Evolutionary conservation across 306 rosid genomes (phyloP).

Genomic region (Dicorynia guianensis): DNA sequence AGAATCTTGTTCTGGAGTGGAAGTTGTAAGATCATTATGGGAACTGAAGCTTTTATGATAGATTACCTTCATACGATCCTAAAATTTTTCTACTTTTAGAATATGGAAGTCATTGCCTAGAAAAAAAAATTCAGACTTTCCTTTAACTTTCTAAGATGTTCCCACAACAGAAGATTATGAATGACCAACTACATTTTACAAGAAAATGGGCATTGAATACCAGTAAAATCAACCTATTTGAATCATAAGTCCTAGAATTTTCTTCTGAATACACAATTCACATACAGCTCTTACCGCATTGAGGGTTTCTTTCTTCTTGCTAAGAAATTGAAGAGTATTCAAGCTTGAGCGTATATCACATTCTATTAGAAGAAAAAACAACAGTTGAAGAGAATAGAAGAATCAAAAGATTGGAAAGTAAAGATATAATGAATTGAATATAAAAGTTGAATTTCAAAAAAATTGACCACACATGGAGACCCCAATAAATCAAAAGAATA

Average conservation of each 20-base stretch:
- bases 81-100: conserved; percentile 18
- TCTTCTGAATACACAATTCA: conserved; percentile 11
- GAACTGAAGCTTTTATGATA: conserved; percentile 22
- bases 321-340: conserved; percentile 92
- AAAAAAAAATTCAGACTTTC: background rate
- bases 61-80: conserved; percentile 15
- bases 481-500: conserved; percentile 16
- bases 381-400: conserved; percentile 31
- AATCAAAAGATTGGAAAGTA: conserved; percentile 31
- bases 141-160: conserved; percentile 21
- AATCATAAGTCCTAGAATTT: conserved; percentile 11
- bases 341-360: conserved; percentile 97
- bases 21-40: background rate
- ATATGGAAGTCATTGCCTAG: background rate
- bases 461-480: background rate
- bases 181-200: conserved; percentile 1
- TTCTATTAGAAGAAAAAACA: conserved; percentile 58
- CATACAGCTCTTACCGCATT: conserved; percentile 65
- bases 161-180: conserved; percentile 1
- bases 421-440: background rate
- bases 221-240: conserved; percentile 29
- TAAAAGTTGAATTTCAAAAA: background rate
- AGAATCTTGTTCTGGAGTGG: background rate
- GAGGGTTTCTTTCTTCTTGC: conserved; percentile 85
- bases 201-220: conserved; percentile 8